Base-by-base conservation (phyloP, 2,329 filamentous ascomycete species). In the Ceratocystis cacaofunesta region DNA sequence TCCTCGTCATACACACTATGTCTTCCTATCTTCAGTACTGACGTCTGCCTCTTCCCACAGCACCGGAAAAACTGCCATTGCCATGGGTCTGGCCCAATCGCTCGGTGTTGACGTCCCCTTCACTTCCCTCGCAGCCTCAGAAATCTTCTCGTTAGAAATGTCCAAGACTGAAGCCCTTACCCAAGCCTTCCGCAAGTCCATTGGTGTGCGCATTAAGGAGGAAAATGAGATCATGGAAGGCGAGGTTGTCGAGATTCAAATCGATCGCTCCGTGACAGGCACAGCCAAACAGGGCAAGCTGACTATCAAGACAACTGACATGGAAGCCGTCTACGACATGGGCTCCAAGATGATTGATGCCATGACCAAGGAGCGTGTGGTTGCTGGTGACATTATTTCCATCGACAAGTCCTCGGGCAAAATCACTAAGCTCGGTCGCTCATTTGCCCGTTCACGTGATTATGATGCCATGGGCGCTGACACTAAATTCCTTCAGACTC, bases 321-420 rank as follows among this genome's bases (percentile, higher is more conserved):
- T 99, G 94, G 94, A 99, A 77, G 96, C 94, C 12, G 89, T 99
- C 70, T 99, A 97, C 78, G 94, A 99, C 73, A 96, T 99, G 92
- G 94, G 94, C 69, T 92, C 89, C 70, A 97, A 97, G 78, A 97
- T 99, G 94, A 99, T 99, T 70, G 94, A 99, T 74, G 91, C 91
- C 69, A 96, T 99, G 91, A 96, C 92, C 70, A 97, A 97, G 78
- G 94, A 99, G 79, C 92, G 95, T 72, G 90, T 99, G 69, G 96
- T 97, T 87, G 94, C 94, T 3, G 94, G 94, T 71, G 94, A 99
- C 74, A 94, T 99, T 70, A 95, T 99, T 72, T 95, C 90, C 66
- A 97, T 99, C 71, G 94, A 99, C 80, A 99, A 99, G 79, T 92
- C 92, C 0, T 96, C 91, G 1, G 94, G 94, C 70, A 96, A 96